Percentiles rank a stretch among this genome's conserved stretches.
These are phyloP conservation scores for Calonectria multiphialidica DNA, from an alignment of 2,329 filamentous ascomycete genomes.

Conservation along the genomic window DNA sequence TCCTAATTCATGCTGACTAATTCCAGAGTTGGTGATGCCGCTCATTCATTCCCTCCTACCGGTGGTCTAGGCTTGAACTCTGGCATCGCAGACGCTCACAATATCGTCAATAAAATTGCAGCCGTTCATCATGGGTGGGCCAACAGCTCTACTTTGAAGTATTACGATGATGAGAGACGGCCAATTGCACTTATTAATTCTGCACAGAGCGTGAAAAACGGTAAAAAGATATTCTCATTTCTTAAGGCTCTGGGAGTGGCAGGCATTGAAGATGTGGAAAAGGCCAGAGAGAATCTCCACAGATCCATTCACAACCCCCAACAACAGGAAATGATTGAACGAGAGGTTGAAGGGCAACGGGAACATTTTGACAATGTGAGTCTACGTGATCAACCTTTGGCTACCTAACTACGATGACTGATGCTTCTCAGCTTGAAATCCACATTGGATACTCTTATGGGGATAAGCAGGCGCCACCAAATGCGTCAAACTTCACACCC, in stretches of 20 bases:
- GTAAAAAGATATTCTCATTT: slow-evolving; percentile 55
- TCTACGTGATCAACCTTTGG: not conserved
- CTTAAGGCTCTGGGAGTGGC: slow-evolving; percentile 53
- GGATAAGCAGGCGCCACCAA: slow-evolving; percentile 43
- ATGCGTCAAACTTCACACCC: slow-evolving; percentile 52
- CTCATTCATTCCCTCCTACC: slow-evolving; percentile 49
- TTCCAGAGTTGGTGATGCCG: slow-evolving; percentile 43
- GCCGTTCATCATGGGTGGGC: slow-evolving; percentile 49
- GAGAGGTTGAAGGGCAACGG: slow-evolving; percentile 50
- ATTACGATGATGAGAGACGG: slow-evolving; percentile 52
- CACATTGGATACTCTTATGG: slow-evolving; percentile 60
- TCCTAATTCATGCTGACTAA: not conserved
- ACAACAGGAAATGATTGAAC: slow-evolving; percentile 46
- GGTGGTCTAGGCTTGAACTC: slow-evolving; percentile 49
- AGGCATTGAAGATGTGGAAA: slow-evolving; percentile 41
- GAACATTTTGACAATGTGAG: slow-evolving; percentile 56
- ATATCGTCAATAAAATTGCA: slow-evolving; percentile 52
- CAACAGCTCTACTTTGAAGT: slow-evolving; percentile 46
- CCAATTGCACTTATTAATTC: slow-evolving; percentile 55
- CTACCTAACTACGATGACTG: not conserved
- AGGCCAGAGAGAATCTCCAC: slow-evolving; percentile 30
- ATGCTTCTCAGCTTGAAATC: slow-evolving; percentile 45
- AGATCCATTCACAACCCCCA: slow-evolving; percentile 38
- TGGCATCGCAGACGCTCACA: slow-evolving; percentile 47
- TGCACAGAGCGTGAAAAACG: slow-evolving; percentile 58